Evolutionary conservation across 345 rosid species (phyloP), one percentile per base, ranked within the genome.

Genomic region (Brassica cretica): DNA sequence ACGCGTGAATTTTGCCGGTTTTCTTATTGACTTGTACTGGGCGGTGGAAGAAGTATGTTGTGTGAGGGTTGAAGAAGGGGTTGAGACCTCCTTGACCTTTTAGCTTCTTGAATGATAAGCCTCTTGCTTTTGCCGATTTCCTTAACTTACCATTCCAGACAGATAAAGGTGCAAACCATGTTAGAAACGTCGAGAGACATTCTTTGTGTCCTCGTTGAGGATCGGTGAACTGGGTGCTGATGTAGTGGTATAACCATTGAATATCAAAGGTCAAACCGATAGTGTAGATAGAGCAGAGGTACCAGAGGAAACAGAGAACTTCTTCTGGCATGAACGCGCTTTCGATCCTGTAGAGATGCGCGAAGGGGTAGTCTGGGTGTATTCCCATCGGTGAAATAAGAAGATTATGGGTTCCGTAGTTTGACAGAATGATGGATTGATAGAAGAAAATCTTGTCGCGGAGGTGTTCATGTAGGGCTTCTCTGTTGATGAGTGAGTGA

Each of bases 371-470:
- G 0, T 68, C 59, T 0, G 60, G 60, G 3, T 68, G 72, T 0
- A 68, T 27, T 4, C 72, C 7, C 60, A 27, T n/a, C 3, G 29
- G 29, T 27, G 29, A 27, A 27, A 27, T 27, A 27, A 59, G 72
- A 5, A 4, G 72, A 25, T 58, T 6, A 6, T 68, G 18, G n/a
- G 25, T 1, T 0, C 39, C 8, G 3, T 68, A 5, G 0, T 7
- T 68, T 6, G 58, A 24, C 2, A 68, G 2, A 35, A 68, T 25
- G 0, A n/a, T 46, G 0, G 21, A 68, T 2, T 24, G 71, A 5
- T 68, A 44, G 0, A 0, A 0, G 12, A 44, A 24, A 0, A 44
- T 46, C 5, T 24, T 68, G 0, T 15, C 0, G 1, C 1, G 2
- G 8, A 51, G 44, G 2, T 4, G n/a, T 3, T 69, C 62, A 0